phyloP scores from a whole-genome alignment of 2,329 filamentous ascomycete genomes.

The Sarocladium kiliense region DNA sequence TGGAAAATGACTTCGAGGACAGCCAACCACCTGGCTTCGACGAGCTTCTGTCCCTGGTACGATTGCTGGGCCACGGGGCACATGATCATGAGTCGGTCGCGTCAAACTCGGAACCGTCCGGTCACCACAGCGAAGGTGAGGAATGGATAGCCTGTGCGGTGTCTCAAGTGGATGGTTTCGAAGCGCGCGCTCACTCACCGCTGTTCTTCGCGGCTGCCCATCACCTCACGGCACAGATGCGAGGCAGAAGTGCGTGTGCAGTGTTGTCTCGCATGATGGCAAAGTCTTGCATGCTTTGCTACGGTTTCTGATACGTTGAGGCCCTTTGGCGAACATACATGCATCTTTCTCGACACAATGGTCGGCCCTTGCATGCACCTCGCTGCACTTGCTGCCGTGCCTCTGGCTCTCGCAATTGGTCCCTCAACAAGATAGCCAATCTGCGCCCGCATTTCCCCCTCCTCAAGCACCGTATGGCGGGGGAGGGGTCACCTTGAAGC shows the following conservation, averaged over 20 bases:
- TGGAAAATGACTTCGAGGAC: neutral
- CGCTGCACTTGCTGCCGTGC: conserved; percentile 2
- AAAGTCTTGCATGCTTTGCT: conserved; percentile 1
- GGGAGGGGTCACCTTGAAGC: neutral
- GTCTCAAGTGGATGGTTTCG: conserved; percentile 1
- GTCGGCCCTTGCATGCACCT: neutral
- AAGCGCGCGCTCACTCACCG: conserved; percentile 4
- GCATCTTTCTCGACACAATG: neutral
- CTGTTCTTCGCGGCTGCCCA: neutral
- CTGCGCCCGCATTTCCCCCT: neutral
- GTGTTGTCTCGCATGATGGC: neutral
- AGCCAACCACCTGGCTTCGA: conserved; percentile 3
- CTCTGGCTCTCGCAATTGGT: neutral
- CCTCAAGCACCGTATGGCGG: neutral
- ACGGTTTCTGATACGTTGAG: conserved; percentile 7
- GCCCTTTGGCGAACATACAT: neutral
- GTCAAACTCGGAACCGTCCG: neutral
- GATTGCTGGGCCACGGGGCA: neutral
- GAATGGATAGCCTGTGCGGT: neutral
- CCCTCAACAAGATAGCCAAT: neutral
- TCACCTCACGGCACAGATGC: neutral
- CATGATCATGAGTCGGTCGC: neutral
- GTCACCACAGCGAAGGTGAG: neutral
- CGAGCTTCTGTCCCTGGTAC: neutral
- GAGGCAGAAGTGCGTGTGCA: conserved; percentile 7